Evolutionary conservation across 768 basidiomycete species (phyloP).

Genomic region (Termitomyces sp.): DNA sequence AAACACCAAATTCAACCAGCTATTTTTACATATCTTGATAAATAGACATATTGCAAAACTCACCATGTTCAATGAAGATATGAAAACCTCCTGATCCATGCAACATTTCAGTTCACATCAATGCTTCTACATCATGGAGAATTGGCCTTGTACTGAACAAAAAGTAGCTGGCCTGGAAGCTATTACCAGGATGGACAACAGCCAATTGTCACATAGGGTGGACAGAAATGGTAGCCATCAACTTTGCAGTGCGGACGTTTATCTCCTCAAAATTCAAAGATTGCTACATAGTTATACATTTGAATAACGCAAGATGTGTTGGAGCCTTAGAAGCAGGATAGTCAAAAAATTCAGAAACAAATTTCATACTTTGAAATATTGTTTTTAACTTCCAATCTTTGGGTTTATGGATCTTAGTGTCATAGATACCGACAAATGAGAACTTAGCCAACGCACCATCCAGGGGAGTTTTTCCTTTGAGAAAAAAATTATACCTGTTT

Average conservation of each 20-base stretch:
- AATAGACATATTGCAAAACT: too few species aligned
- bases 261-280: constrained; percentile 14
- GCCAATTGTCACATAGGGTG: constrained; percentile 29
- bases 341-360: constrained; percentile 23
- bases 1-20: too few species aligned
- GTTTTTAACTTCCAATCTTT: constrained; percentile 17
- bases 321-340: constrained; percentile 17
- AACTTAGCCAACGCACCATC: too few species aligned
- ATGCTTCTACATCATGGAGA: constrained; percentile 13
- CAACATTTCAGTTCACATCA: constrained; percentile 20
- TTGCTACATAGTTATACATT: constrained; percentile 23
- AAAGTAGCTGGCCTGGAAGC: too few species aligned
- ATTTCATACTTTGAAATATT: constrained; percentile 20
- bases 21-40: too few species aligned
- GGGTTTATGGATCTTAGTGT: too few species aligned
- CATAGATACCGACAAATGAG: too few species aligned
- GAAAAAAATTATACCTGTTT: too few species aligned
- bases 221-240: constrained; percentile 37
- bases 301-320: constrained; percentile 30
- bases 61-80: constrained; percentile 10
- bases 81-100: constrained; percentile 9
- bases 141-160: constrained; percentile 13
- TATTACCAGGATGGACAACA: constrained; percentile 25
- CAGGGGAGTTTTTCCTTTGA: too few species aligned
- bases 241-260: constrained; percentile 25